Conservation (phyloP, 2,329 filamentous ascomycete genomes). For the Phaeophleospora eucalypticola region DNA sequence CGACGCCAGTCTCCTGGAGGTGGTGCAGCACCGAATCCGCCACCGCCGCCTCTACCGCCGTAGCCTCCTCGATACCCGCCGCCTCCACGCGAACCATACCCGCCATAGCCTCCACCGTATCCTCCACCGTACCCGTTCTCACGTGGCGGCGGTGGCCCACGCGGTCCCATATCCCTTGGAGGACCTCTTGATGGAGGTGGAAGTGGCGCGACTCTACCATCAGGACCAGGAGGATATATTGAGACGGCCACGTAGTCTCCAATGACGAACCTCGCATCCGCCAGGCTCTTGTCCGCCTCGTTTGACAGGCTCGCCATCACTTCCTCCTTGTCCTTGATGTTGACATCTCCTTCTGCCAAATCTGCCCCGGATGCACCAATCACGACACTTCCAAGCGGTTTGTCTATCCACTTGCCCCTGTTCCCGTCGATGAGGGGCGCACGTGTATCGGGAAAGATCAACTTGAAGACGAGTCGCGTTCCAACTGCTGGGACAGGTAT, state of each 20-base stretch:
- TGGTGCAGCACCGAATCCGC: slow-evolving; percentile 25
- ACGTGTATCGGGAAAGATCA: slow-evolving; percentile 75
- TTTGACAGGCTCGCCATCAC: slow-evolving; percentile 41
- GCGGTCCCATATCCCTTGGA: slow-evolving; percentile 31
- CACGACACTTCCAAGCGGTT: slow-evolving; percentile 79
- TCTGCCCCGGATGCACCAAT: slow-evolving; percentile 50
- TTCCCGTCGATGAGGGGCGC: slow-evolving; percentile 40
- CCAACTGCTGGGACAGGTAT: slow-evolving; percentile 73
- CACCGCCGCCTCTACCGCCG: slow-evolving; percentile 23
- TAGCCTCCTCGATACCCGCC: slow-evolving; percentile 25
- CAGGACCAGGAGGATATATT: slow-evolving; percentile 68
- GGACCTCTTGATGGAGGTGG: slow-evolving; percentile 44
- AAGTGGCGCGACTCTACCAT: slow-evolving; percentile 67
- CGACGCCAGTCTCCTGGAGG: slow-evolving; percentile 38
- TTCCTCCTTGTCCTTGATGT: slow-evolving; percentile 34
- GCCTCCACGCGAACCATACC: slow-evolving; percentile 17
- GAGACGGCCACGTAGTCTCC: slow-evolving; percentile 86
- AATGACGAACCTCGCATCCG: slow-evolving; percentile 75
- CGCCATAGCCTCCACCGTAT: slow-evolving; percentile 22
- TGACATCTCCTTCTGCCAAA: slow-evolving; percentile 26
- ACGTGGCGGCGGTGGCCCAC: slow-evolving; percentile 26
- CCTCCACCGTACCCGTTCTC: slow-evolving; percentile 30
- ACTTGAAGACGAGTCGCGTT: slow-evolving; percentile 79
- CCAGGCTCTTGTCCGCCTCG: slow-evolving; percentile 68
- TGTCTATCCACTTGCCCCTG: slow-evolving; percentile 64